These are phyloP conservation scores for Naganishia sp. DNA, from an alignment of 1,284 basidiomycete species.

Conservation along the genomic window DNA sequence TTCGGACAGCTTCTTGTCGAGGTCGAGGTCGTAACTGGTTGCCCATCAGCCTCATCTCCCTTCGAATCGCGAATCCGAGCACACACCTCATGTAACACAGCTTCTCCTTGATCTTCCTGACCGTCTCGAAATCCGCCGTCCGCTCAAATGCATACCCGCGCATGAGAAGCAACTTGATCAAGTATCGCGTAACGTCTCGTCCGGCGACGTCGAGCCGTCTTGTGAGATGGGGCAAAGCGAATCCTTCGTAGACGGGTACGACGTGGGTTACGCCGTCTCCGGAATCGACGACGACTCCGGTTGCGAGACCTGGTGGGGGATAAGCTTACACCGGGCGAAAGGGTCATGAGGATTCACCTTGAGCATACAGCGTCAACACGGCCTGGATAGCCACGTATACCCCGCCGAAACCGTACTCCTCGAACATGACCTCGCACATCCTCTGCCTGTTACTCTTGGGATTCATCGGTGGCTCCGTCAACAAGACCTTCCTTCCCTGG, in stretches of 20 bases:
- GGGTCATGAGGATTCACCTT: slow-evolving; percentile 63
- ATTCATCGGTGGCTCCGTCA: slow-evolving; percentile 99
- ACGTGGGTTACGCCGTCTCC: slow-evolving; percentile 99
- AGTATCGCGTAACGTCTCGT: slow-evolving; percentile 94
- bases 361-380: slow-evolving; percentile 94
- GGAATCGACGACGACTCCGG: slow-evolving; percentile 97
- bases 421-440: slow-evolving; percentile 99
- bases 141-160: slow-evolving; percentile 99
- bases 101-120: slow-evolving; percentile 98
- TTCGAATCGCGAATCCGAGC: not conserved
- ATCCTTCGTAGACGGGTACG: slow-evolving; percentile 97
- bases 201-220: slow-evolving; percentile 95
- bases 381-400: slow-evolving; percentile 99
- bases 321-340: slow-evolving; percentile 4
- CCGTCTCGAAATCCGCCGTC: slow-evolving; percentile 98
- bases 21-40: slow-evolving; percentile 77
- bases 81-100: slow-evolving; percentile 89
- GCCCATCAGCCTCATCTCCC: not conserved
- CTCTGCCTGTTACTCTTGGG: slow-evolving; percentile 87
- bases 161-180: slow-evolving; percentile 98
- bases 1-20: slow-evolving; percentile 89
- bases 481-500: slow-evolving; percentile 81
- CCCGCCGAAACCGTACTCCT: slow-evolving; percentile 93
- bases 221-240: slow-evolving; percentile 90
- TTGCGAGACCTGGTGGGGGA: slow-evolving; percentile 76